Base-by-base conservation (phyloP, 75 land plant species). In the Pinus albicaulis region DNA sequence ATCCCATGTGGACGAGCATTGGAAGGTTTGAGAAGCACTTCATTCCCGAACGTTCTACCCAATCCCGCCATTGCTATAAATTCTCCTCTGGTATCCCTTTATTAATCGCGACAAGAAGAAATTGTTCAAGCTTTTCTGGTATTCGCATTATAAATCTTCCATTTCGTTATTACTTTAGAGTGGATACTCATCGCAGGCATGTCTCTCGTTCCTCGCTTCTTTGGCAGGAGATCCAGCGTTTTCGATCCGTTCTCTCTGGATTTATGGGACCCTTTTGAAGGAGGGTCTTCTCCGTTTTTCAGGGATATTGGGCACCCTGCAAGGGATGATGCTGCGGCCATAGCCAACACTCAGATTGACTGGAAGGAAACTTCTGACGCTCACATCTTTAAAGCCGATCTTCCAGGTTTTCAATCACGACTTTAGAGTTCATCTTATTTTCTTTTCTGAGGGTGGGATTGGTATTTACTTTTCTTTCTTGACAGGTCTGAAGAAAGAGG, bases 341-440 rank as follows among this genome's bases (percentile, higher is more conserved):
- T 87, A 24, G 80, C 83, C 56, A 69, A 65, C 64, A 77, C 83
- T 55, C 58, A 57, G 36, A 77, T 85, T 24, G 89, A 88, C 73
- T 88, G 89, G 89, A 76, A 75, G 44, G 87, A 88, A 73, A 88
- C 89, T 15, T 84, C 76, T 36, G 70, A 71, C 26, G 82, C 84
- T 16, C 89, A 88, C 57, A 66, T 85, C 72, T 77, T 88, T 78
- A 74, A 53, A 26, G 87, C 77, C 57, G 89, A 88, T 57, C 73
- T 85, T 53, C 89, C 87, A 56, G 87, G 89, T 81, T 16, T n/a
- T 17, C 28, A 59, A 59, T 22, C 15, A 38, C 5, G 41, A 5
- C 26, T 69, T 63, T 20, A 26, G 75, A 41, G 20, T 44, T 24
- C 2, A 11, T 1, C 5, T 17, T 3, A 8, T 1, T 60, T 25